Base-by-base conservation (phyloP, 202 grass and related monocot genomes). In the Brachypodium distachyon region DNA sequence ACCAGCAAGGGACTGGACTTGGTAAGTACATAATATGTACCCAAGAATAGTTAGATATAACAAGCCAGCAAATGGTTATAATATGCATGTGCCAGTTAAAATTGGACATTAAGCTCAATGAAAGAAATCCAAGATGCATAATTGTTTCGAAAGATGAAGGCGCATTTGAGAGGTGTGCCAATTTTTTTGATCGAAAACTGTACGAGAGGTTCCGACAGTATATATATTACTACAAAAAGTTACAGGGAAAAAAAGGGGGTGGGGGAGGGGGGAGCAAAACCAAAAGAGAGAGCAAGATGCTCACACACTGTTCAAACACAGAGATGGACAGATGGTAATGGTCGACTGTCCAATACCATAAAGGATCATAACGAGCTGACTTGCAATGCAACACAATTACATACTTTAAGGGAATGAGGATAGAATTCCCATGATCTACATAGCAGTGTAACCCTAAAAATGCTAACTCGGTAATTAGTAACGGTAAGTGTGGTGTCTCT, bases 1-100 rank as follows among this genome's bases (percentile, higher is more conserved):
- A 10, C 23, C 21, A 84, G 12, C 23, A 61, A 60, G 77, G 63
- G 59, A 64, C 39, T 16, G 23, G 2, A 74, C 48, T 18, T 36
- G 11, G 36, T 50, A 80, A 54, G 31, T 59, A 51, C 22, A 74
- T 79, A 75, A 56, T 86, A 37, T 83, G 16, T 52, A 75, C 3
- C 25, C 50, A 47, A 62, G 14, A 64, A 73, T 11, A 85, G 10
- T 78, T 42, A 21, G 12, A 21, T 21, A 56, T 13, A 2, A 58
- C 27, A 55, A 31, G 40, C 0, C 5, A 60, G 16, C 4, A 72
- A 69, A 67, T 26, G 12, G 37, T 63, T 50, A 38, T 36, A 41
- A 12, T 50, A 27, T 58, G 50, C n/a, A 73, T 73, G 23, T 55
- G 8, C 9, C 47, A 48, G 19, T 57, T 58, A 53, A 57, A 77